Evolutionary conservation across 1,139 yeast species (phyloP), one percentile per base, ranked within the genome.

Genomic region (Candida sp.): DNA sequence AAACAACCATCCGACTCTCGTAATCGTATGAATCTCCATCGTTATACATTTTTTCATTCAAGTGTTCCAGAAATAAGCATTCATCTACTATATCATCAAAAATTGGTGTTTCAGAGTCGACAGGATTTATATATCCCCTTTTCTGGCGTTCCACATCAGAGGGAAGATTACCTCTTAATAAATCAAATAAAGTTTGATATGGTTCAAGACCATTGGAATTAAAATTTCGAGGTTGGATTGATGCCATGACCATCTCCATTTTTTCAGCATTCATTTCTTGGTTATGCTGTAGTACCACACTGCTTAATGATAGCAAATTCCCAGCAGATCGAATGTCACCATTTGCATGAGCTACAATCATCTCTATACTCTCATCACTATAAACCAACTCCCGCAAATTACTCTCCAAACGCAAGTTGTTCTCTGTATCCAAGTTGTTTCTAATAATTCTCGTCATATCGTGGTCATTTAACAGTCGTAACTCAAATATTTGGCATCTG

Each of bases 311-410:
- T 1, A 73, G 50, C 36, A 61, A 43, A 43, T 64, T 66, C 33
- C 68, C 56, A 5, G 66, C 70, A 9, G 54, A 52, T 35, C 78
- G 49, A 3, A 71, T 56, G 47, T 73, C 78, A 2, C 76, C 71
- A 35, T 47, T 46, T 7, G 62, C 53, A 32, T 42, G 44, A 7
- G 46, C 44, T 2, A 55, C 51, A 1, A 68, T 44, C n/a, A 53
- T 34, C 2, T 49, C 43, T 5, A 60, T 22, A 15, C 60, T 50
- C 1, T 36, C 44, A 1, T 50, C 46, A 19, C 50, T 43, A 33
- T 52, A 60, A 3, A 32, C 22, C 15, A 66, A 36, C 7, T 42
- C 42, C 8, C 46, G 39, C 4, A 51, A 41, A 4, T 42, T 32
- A 15, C 32, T 23, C 11, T 52, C 44, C 15, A 34, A 21, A 27